A percentile compares a stretch with the other conserved stretches of the same genome.
Conservation (phyloP, 768 basidiomycete species). For the Mycena crocata region DNA sequence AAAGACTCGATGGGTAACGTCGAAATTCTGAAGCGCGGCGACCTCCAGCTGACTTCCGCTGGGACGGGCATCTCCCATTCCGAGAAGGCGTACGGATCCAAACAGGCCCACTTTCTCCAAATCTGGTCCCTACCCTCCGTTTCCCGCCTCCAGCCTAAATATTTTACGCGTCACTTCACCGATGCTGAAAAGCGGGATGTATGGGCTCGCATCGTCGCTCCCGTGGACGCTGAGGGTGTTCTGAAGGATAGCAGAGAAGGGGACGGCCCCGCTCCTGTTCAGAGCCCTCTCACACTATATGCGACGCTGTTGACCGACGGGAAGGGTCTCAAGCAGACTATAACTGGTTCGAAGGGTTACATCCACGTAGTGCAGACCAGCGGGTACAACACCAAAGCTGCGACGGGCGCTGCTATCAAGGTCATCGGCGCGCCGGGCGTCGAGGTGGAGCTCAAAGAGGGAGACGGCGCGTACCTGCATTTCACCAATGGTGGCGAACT, state of each 20-base stretch:
- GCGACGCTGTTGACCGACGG: conserved; percentile 78
- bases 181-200: conserved; percentile 85
- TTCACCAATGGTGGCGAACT: conserved; percentile 57
- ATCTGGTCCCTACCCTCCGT: conserved; percentile 62
- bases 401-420: conserved; percentile 68
- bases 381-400: conserved; percentile 75
- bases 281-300: conserved; percentile 74
- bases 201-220: conserved; percentile 82
- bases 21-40: conserved; percentile 90
- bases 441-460: conserved; percentile 76
- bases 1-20: conserved; percentile 93
- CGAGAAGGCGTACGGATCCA: conserved; percentile 58
- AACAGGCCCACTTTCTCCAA: conserved; percentile 63
- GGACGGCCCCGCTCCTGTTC: conserved; percentile 84
- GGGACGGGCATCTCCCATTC: conserved; percentile 93
- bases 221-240: conserved; percentile 70
- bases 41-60: conserved; percentile 91
- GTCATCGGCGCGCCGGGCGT: conserved; percentile 55
- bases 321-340: conserved; percentile 61
- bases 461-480: conserved; percentile 86
- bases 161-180: conserved; percentile 88
- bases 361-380: conserved; percentile 88
- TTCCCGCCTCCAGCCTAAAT: conserved; percentile 72
- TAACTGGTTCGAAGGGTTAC: conserved; percentile 75
- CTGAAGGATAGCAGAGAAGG: conserved; percentile 66